phyloP scores from a whole-genome alignment of 202 grass and related monocot species.

The Cymbopogon flexuosus region DNA sequence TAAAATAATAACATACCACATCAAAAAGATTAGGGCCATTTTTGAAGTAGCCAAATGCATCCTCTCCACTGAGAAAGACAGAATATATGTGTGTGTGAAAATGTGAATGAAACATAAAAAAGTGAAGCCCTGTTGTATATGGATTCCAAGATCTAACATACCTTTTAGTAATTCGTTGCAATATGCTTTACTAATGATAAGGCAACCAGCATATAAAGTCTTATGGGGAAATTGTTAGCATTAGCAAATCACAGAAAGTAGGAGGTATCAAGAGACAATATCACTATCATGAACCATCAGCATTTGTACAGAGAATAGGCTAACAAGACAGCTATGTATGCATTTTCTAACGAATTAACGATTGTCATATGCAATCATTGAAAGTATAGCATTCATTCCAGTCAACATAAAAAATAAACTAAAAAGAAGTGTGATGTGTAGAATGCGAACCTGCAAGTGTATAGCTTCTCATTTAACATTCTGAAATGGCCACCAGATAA shows the following conservation, averaged over 20 bases:
- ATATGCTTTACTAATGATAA: not conserved
- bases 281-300: constrained; percentile 7
- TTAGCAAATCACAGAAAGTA: not conserved
- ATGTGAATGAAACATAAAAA: constrained; percentile 17
- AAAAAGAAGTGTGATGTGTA: constrained; percentile 12
- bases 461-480: constrained; percentile 95
- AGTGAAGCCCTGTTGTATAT: not conserved
- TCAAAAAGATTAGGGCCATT: constrained; percentile 68
- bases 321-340: not conserved
- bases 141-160: not conserved
- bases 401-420: not conserved
- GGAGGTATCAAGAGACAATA: not conserved
- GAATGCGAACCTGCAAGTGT: constrained; percentile 78
- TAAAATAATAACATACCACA: constrained; percentile 49
- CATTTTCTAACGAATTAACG: not conserved
- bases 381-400: not conserved
- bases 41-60: constrained; percentile 88
- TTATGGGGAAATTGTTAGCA: not conserved
- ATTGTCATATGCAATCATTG: not conserved
- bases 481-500: constrained; percentile 96
- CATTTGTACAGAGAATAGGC: not conserved
- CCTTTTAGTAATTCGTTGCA: not conserved
- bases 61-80: constrained; percentile 56
- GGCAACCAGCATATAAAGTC: not conserved
- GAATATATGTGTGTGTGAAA: not conserved